phyloP scores from a whole-genome alignment of 148 eudicot species.

The Oxyria digyna region DNA sequence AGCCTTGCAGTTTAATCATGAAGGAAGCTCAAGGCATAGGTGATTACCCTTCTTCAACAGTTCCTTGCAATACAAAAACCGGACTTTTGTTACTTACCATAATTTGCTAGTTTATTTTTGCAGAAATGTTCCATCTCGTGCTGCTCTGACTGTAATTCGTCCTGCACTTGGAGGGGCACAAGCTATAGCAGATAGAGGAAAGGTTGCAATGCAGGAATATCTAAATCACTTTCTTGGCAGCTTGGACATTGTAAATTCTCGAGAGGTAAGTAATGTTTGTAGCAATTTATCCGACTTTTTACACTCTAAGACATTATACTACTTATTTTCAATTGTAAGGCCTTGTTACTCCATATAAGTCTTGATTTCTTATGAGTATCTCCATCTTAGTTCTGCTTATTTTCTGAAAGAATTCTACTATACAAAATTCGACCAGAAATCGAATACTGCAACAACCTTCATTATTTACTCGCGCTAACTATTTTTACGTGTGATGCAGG shows the following conservation, averaged over 20 bases:
- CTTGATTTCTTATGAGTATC: neutral
- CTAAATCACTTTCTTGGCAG: constrained; percentile 33
- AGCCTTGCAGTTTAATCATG: constrained; percentile 20
- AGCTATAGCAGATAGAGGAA: constrained; percentile 33
- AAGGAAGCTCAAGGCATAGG: constrained; percentile 27
- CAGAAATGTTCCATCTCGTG: constrained; percentile 36
- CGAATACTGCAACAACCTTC: neutral
- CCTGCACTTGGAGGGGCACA: constrained; percentile 33
- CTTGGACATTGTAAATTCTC: constrained; percentile 39
- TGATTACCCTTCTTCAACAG: constrained; percentile 8
- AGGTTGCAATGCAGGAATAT: constrained; percentile 39
- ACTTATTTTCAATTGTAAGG: neutral
- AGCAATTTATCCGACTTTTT: neutral
- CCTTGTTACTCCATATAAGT: neutral
- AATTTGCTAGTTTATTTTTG: neutral
- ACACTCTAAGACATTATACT: neutral
- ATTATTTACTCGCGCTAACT: too few species aligned
- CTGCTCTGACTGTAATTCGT: constrained; percentile 31
- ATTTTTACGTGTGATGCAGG: constrained; percentile 15
- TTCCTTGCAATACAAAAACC: neutral
- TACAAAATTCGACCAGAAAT: neutral
- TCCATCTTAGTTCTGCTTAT: neutral
- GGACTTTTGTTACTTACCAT: neutral
- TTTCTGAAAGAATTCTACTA: neutral
- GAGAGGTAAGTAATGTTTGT: constrained; percentile 20